Percentiles rank a stretch among this genome's conserved stretches.
Conservation (phyloP, 2,329 filamentous ascomycete genomes). For the Hymenoscyphus linearis region DNA sequence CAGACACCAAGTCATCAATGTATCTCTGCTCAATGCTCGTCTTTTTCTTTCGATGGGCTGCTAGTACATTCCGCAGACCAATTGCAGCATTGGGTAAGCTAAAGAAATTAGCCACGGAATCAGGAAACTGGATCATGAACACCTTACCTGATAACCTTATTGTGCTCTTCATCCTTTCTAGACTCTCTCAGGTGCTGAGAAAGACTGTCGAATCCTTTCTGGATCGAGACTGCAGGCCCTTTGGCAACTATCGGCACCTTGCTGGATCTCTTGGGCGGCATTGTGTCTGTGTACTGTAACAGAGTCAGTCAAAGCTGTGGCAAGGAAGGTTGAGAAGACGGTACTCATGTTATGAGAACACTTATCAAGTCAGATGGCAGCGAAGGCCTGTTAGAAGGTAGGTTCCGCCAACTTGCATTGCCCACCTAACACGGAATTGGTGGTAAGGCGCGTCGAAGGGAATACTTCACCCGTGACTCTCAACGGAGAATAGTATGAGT, state of each 20-base stretch:
- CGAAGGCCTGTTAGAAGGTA: not conserved
- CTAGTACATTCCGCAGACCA: slow-evolving; percentile 10
- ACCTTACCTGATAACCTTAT: slow-evolving; percentile 12
- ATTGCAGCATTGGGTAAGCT: slow-evolving; percentile 1
- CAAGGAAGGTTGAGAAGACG: not conserved
- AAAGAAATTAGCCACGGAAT: not conserved
- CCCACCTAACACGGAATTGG: not conserved
- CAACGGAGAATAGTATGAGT: not conserved
- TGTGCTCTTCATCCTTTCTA: not conserved
- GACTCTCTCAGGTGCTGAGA: slow-evolving; percentile 8
- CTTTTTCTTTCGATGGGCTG: slow-evolving; percentile 4
- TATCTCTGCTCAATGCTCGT: slow-evolving; percentile 7
- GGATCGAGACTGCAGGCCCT: not conserved
- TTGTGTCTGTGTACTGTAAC: not conserved
- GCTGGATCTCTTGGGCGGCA: not conserved
- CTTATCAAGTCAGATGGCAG: not conserved
- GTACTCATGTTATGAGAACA: not conserved
- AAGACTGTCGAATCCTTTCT: slow-evolving; percentile 11
- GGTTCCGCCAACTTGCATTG: not conserved
- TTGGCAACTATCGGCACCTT: not conserved
- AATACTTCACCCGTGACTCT: not conserved
- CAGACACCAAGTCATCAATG: slow-evolving; percentile 8
- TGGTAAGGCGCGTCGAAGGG: not conserved
- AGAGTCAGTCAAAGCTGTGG: not conserved
- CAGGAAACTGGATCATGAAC: not conserved